Evolutionary conservation across 768 basidiomycete species (phyloP).

Genomic region (Lactarius indigo): DNA sequence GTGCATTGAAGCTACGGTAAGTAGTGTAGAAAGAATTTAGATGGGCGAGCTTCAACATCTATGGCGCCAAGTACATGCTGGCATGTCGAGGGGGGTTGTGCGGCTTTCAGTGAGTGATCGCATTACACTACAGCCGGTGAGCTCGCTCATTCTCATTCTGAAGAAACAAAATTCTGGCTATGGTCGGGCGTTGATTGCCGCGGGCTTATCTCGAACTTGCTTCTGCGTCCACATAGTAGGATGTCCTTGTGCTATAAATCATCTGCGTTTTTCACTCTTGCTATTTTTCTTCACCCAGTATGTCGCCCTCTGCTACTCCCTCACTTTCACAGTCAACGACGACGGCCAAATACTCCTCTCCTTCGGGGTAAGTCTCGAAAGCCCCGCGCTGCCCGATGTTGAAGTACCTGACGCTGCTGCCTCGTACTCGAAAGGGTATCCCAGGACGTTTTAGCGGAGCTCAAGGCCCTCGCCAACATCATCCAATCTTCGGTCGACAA

Average conservation of each 20-base stretch:
- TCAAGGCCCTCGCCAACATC: slow-evolving; percentile 5
- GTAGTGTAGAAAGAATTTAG: no score
- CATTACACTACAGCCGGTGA: no score
- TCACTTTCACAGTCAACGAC: background rate
- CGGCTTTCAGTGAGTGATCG: no score
- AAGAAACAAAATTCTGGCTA: no score
- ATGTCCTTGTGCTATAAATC: no score
- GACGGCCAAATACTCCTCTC: background rate
- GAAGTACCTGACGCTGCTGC: background rate
- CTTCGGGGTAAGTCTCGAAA: background rate
- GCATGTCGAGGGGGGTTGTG: no score
- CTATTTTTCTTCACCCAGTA: background rate
- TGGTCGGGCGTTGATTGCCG: no score
- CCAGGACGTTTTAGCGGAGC: background rate
- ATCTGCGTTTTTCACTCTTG: no score
- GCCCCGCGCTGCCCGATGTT: background rate
- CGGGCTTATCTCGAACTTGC: background rate
- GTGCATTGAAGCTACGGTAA: no score
- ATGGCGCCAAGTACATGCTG: no score
- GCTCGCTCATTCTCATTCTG: no score
- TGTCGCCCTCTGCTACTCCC: background rate
- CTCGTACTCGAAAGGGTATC: background rate
- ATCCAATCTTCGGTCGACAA: slow-evolving; percentile 1
- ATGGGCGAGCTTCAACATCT: no score
- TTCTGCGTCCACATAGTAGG: background rate